Percentiles rank a stretch among this genome's conserved stretches.
Evolutionary conservation across 2,329 filamentous ascomycete genomes (phyloP).

Genomic region (Botrytis paeoniae): DNA sequence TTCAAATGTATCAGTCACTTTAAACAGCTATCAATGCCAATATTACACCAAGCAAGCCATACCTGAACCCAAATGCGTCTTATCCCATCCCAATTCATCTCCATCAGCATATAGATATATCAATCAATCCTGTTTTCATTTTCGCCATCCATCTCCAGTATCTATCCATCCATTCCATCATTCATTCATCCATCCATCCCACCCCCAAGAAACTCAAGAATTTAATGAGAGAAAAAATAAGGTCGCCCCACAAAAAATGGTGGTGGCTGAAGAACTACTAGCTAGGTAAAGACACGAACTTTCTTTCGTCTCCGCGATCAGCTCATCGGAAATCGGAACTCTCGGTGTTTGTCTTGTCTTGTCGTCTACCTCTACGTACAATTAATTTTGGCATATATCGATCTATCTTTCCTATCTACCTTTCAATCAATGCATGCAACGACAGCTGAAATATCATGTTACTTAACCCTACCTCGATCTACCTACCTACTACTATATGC

Average conservation of each 20-base stretch:
- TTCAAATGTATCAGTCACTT: background rate
- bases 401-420: background rate
- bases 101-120: background rate
- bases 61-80: background rate
- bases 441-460: background rate
- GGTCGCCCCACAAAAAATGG: constrained; percentile 1
- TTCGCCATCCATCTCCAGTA: background rate
- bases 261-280: constrained; percentile 6
- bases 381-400: background rate
- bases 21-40: background rate
- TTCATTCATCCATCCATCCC: background rate
- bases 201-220: background rate
- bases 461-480: background rate
- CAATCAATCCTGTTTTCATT: background rate
- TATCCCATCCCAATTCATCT: background rate
- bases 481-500: background rate
- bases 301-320: background rate
- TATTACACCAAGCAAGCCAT: background rate
- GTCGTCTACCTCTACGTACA: background rate
- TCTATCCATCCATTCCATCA: too few species aligned
- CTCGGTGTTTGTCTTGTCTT: background rate
- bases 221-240: too few species aligned
- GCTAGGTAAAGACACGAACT: background rate
- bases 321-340: background rate
- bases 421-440: background rate